These are phyloP conservation scores for Tulasnella sp. DNA, from an alignment of 768 basidiomycete species.

Conservation along the genomic window DNA sequence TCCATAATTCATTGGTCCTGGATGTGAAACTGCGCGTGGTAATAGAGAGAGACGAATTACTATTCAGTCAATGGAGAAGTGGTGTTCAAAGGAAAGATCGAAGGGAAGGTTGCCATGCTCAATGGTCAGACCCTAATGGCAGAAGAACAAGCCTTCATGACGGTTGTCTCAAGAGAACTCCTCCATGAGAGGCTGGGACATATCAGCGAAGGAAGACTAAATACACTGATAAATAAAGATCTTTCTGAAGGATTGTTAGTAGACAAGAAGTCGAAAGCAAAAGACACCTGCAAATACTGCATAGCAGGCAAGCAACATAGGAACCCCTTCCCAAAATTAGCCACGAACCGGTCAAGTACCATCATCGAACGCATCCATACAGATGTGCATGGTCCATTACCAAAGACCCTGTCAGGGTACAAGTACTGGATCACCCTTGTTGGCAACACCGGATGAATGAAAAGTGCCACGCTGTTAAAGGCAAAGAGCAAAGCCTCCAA, in stretches of 20 bases:
- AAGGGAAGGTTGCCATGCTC: background rate
- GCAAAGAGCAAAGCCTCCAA: no score
- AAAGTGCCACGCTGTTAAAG: no score
- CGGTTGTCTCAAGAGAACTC: background rate
- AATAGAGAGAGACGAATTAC: background rate
- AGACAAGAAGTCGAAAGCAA: no score
- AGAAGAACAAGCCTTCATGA: background rate
- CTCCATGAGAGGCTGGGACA: constrained; percentile 20
- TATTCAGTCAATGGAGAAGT: background rate
- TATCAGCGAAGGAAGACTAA: background rate
- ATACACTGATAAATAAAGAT: background rate
- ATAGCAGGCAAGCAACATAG: constrained; percentile 31
- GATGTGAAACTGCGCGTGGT: background rate
- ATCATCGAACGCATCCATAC: constrained; percentile 26
- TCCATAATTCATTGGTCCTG: background rate
- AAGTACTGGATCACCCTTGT: no score
- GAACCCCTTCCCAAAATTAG: constrained; percentile 12
- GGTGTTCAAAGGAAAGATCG: background rate
- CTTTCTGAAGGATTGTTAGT: background rate
- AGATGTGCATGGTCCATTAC: constrained; percentile 29
- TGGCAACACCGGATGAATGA: no score
- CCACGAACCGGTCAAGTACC: background rate
- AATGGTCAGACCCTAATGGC: background rate
- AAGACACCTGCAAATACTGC: constrained; percentile 22
- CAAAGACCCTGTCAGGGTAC: no score